A percentile compares a stretch with the other conserved stretches of the same genome.
Conservation (phyloP, 2,329 filamentous ascomycete genomes). For the Claviceps monticola region DNA sequence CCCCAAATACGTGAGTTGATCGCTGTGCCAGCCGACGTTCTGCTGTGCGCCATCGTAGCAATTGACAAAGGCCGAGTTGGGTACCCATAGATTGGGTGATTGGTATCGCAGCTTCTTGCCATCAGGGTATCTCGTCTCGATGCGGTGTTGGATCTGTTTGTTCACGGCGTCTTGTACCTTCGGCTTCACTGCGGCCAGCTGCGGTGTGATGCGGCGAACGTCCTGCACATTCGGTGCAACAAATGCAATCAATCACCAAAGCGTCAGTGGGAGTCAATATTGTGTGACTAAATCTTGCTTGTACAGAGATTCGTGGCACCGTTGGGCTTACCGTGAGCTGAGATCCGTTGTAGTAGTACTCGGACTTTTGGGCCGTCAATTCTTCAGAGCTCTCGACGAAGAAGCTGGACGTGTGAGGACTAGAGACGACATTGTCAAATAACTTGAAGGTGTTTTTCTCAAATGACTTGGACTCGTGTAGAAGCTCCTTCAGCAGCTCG, state of each 20-base stretch:
- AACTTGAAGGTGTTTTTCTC: constrained; percentile 63
- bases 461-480: constrained; percentile 60
- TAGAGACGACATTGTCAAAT: constrained; percentile 76
- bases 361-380: constrained; percentile 52
- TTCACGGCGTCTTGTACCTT: constrained; percentile 68
- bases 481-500: constrained; percentile 57
- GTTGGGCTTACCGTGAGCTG: constrained; percentile 39
- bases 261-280: background rate
- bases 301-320: too few species aligned
- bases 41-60: constrained; percentile 75
- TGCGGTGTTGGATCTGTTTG: constrained; percentile 56
- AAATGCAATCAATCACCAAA: background rate
- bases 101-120: constrained; percentile 68
- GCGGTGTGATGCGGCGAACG: constrained; percentile 61
- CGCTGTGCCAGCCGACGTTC: constrained; percentile 82
- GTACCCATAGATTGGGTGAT: constrained; percentile 57
- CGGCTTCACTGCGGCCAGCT: constrained; percentile 55
- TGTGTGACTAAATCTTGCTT: too few species aligned
- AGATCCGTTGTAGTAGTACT: constrained; percentile 78
- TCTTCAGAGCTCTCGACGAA: constrained; percentile 68
- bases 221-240: constrained; percentile 34
- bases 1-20: constrained; percentile 86
- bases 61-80: constrained; percentile 90
- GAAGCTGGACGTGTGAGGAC: constrained; percentile 71
- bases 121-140: constrained; percentile 50